Evolutionary conservation across 345 rosid species (phyloP).

Genomic region (Orychophragmus violaceus): DNA sequence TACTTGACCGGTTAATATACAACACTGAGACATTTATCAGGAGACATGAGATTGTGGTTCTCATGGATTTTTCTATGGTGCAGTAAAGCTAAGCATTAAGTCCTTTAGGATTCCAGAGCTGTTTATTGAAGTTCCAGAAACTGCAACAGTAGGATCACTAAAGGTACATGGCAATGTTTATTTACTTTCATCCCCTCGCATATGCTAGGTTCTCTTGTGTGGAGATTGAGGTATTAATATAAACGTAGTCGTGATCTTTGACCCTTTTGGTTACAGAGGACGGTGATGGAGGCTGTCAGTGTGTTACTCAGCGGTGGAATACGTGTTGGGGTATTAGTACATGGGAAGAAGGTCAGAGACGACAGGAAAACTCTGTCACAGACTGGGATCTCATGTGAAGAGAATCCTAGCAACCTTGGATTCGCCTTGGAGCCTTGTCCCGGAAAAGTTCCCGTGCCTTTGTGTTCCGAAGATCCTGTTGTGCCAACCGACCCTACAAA

Average conservation of each 20-base stretch:
- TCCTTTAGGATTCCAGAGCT: conserved; percentile 92
- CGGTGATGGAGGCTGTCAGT: conserved; percentile 63
- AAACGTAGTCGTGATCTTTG: background rate
- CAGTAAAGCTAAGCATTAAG: conserved; percentile 93
- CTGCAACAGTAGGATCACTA: conserved; percentile 53
- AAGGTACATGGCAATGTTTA: conserved; percentile 23
- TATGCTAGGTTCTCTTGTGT: background rate
- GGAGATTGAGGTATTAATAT: background rate
- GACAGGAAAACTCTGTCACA: conserved; percentile 68
- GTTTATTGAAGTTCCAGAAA: conserved; percentile 80
- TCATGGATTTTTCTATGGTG: conserved; percentile 31
- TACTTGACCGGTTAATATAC: conserved; percentile 25
- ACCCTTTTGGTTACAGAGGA: conserved; percentile 43
- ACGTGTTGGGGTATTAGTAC: conserved; percentile 63
- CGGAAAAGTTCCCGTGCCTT: conserved; percentile 33
- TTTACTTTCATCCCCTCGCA: background rate
- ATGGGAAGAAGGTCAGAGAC: conserved; percentile 80
- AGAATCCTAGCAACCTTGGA: conserved; percentile 50
- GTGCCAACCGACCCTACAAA: conserved; percentile 30
- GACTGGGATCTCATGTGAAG: conserved; percentile 57
- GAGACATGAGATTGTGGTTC: conserved; percentile 11
- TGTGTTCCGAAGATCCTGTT: conserved; percentile 43
- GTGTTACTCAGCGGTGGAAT: conserved; percentile 66
- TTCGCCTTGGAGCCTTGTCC: conserved; percentile 68
- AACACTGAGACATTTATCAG: background rate